Evolutionary conservation across 2,329 filamentous ascomycete genomes (phyloP).

Genomic region (Dactylellina cionopaga): DNA sequence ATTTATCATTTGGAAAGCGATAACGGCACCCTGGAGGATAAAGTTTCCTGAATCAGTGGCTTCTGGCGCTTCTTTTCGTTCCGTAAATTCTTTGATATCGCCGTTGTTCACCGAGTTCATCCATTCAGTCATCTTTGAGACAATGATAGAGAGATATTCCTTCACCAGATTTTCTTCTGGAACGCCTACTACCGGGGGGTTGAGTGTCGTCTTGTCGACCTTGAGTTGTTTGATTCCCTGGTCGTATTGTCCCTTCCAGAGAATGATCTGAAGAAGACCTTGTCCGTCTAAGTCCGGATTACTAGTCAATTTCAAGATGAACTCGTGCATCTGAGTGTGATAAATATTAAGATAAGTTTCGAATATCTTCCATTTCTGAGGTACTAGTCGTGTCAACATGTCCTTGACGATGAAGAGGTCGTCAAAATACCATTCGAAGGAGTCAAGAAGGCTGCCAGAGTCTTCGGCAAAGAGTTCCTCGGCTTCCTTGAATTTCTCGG

Average conservation of each 20-base stretch:
- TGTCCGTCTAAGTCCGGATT: slow-evolving; percentile 84
- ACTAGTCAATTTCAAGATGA: slow-evolving; percentile 82
- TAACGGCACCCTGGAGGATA: slow-evolving; percentile 56
- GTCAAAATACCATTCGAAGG: slow-evolving; percentile 96
- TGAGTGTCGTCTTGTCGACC: slow-evolving; percentile 77
- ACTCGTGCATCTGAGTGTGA: slow-evolving; percentile 94
- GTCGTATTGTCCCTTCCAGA: slow-evolving; percentile 97
- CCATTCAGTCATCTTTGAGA: slow-evolving; percentile 95
- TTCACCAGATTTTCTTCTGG: slow-evolving; percentile 88
- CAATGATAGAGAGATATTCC: slow-evolving; percentile 94
- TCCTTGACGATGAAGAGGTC: slow-evolving; percentile 93
- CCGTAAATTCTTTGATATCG: slow-evolving; percentile 82
- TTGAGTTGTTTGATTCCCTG: slow-evolving; percentile 93
- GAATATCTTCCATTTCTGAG: slow-evolving; percentile 95
- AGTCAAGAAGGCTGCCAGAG: slow-evolving; percentile 83
- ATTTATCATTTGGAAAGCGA: slow-evolving; percentile 95
- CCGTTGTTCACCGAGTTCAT: slow-evolving; percentile 89
- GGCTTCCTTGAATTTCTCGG: slow-evolving; percentile 77
- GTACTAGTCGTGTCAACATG: slow-evolving; percentile 90
- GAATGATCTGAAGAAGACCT: slow-evolving; percentile 88
- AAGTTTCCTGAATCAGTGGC: slow-evolving; percentile 56
- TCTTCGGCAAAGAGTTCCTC: slow-evolving; percentile 83
- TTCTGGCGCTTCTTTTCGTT: slow-evolving; percentile 66
- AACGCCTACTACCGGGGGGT: slow-evolving; percentile 88
- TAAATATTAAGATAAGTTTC: slow-evolving; percentile 90